These are phyloP conservation scores for Fennellomyces sp. DNA, from an alignment of 371 early-diverging fungal species.

Conservation along the genomic window DNA sequence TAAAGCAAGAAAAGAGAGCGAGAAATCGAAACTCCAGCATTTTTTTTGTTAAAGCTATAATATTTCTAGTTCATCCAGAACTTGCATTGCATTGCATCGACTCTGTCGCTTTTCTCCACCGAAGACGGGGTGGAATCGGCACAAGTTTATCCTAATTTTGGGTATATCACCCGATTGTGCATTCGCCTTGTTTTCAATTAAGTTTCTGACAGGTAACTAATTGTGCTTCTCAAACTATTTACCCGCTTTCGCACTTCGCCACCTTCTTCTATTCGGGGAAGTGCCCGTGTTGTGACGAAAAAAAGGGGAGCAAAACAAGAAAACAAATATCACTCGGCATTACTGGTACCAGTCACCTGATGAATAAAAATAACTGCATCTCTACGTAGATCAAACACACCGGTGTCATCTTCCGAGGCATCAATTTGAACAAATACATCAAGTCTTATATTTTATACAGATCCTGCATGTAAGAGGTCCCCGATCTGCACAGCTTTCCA, in stretches of 20 bases:
- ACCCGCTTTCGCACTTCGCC: no score
- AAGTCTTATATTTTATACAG: no score
- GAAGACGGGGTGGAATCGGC: not conserved
- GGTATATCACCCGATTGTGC: not conserved
- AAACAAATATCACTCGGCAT: no score
- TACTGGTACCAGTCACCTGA: not conserved
- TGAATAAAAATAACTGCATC: not conserved
- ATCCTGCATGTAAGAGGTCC: no score
- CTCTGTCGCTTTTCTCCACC: not conserved
- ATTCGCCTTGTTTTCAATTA: no score
- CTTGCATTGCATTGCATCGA: conserved; percentile 19
- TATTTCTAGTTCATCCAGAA: conserved; percentile 4
- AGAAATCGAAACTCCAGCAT: not conserved
- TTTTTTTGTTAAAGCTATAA: no score
- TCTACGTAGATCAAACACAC: not conserved
- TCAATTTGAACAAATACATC: not conserved
- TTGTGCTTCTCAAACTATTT: no score
- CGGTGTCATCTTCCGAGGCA: not conserved
- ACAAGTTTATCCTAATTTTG: not conserved
- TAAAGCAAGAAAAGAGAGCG: conserved; percentile 5
- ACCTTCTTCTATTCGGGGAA: no score
- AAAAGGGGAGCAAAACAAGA: no score
- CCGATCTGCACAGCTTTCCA: not conserved
- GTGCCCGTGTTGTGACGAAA: no score
- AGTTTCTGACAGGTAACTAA: no score